These are phyloP conservation scores for Candida pseudoglaebosa DNA, from an alignment of 805 yeast genomes.

Conservation along the genomic window DNA sequence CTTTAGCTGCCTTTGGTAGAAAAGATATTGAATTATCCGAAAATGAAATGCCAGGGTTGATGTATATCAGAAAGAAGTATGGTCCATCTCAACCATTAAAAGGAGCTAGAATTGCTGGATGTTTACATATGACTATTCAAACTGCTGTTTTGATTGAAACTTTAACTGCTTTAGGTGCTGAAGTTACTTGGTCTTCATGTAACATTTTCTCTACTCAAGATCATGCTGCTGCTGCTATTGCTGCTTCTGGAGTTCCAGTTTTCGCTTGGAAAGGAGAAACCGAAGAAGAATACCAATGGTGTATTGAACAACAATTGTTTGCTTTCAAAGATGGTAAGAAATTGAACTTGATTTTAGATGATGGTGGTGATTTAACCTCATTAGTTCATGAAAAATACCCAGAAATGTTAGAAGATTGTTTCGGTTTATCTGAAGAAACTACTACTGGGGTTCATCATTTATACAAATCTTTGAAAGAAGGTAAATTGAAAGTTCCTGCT, in stretches of 20 bases:
- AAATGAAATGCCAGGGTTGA: slow-evolving; percentile 99
- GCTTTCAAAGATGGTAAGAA: slow-evolving; percentile 95
- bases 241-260: slow-evolving; percentile 98
- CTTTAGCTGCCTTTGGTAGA: slow-evolving; percentile 99
- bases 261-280: slow-evolving; percentile 99
- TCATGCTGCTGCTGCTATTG: slow-evolving; percentile 99
- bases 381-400: slow-evolving; percentile 97
- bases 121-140: slow-evolving; percentile 99
- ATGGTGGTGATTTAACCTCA: slow-evolving; percentile 98
- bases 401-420: slow-evolving; percentile 92
- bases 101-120: slow-evolving; percentile 98
- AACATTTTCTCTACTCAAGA: slow-evolving; percentile 99
- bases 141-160: slow-evolving; percentile 99
- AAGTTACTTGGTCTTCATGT: slow-evolving; percentile 99
- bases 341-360: slow-evolving; percentile 96
- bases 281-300: slow-evolving; percentile 99
- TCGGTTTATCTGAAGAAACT: slow-evolving; percentile 97
- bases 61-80: slow-evolving; percentile 93
- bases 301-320: slow-evolving; percentile 98
- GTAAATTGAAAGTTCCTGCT: slow-evolving; percentile 93
- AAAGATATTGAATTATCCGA: slow-evolving; percentile 98
- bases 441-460: slow-evolving; percentile 99
- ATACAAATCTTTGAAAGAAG: slow-evolving; percentile 91
- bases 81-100: slow-evolving; percentile 90
- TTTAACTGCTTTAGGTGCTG: slow-evolving; percentile 95